Evolutionary conservation across 768 basidiomycete genomes (phyloP), one percentile per base, ranked within the genome.

Genomic region (Lentinula aciculospora): DNA sequence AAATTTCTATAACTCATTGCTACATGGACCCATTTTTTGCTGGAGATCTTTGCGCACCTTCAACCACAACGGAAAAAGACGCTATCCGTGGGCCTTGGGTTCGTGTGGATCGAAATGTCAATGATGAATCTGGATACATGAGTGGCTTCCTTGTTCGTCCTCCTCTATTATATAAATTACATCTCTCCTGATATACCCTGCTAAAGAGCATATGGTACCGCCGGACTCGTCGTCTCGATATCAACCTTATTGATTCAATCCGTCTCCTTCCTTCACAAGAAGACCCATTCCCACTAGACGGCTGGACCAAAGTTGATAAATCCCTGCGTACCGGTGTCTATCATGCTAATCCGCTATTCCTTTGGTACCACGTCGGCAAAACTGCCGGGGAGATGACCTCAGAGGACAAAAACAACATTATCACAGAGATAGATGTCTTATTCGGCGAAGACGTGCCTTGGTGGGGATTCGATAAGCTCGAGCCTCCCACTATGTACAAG

Each of bases 381-480:
- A 82, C 86, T 1, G 72, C 82, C 36, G 73, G 72, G 15, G 77
- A 85, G 21, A 84, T 91, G 82, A 74, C 71, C n/a, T 54, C 74
- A 8, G 77, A 79, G 39, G 82, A 88, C 63, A 76, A 78, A 59
- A 67, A 76, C 32, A 74, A 86, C 42, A 72, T 94, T 25, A 83
- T 98, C 64, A 98, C 94, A 0, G 94, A 98, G 69, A 61, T 98
- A n/a, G 95, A 98, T 66, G 79, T 98, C 3, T 71, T 92, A 0
- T 97, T 84, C 66, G 96, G 96, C 4, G 86, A 93, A 57, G 88
- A 86, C 54, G 76, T 80, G 7, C 84, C 92, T 0, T 92, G 91
- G 85, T 94, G 85, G 63, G 94, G 94, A 0, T 98, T 94, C 66
- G 83, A 92, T 62, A 85, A 81, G 63, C 65, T 92, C 2, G 73